Base-by-base conservation (phyloP, 495 filamentous ascomycete species). In the Amorphotheca resinae region DNA sequence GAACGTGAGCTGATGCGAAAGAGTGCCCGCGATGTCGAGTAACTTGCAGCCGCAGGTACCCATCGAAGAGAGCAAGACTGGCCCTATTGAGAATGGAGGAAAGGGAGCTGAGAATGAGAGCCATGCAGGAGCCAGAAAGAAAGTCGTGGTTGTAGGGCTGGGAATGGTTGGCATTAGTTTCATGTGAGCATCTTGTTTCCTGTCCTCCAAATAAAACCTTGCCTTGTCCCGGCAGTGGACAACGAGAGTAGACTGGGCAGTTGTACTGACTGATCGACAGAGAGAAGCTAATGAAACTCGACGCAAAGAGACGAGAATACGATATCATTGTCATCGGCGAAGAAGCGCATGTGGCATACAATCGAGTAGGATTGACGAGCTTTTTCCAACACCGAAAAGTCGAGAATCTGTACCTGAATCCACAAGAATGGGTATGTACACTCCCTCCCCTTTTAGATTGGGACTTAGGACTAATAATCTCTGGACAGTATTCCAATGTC, bases 81-180 rank as follows among this genome's bases (percentile, higher is more conserved):
- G 48, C 20, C 51, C 51, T 14, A 45, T 48, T 45, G 44, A 48
- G n/a, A 42, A 42, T 44, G 48, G 52, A n/a, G 52, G 51, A 11
- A 46, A 37, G 2, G 51, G 41, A 12, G 45, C 40, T 21, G 48
- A 49, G 34, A 46, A 51, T 15, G 32, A 48, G 33, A 38, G 30
- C 20, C 38, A 54, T 52, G 46, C 41, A 43, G 49, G 35, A 14
- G 16, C 16, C 17, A 50, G 80, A 40, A 84, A 86, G 51, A 80
- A 69, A 53, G 67, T 95, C 25, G 86, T 95, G 0, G 74, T 96
- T 23, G 85, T 94, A 20, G 89, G 89, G 7, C 62, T 96, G 62
- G 89, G 89, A 8, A 96, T 96, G 89, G 88, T 96, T 31, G 89
- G 87, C 17, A 84, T 95, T 42, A 78, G 84, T 34, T 88, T 95